Percentiles rank a stretch among this genome's conserved stretches.
These are phyloP conservation scores for Voacanga thouarsii DNA, from an alignment of 257 asterid species.

Conservation along the genomic window DNA sequence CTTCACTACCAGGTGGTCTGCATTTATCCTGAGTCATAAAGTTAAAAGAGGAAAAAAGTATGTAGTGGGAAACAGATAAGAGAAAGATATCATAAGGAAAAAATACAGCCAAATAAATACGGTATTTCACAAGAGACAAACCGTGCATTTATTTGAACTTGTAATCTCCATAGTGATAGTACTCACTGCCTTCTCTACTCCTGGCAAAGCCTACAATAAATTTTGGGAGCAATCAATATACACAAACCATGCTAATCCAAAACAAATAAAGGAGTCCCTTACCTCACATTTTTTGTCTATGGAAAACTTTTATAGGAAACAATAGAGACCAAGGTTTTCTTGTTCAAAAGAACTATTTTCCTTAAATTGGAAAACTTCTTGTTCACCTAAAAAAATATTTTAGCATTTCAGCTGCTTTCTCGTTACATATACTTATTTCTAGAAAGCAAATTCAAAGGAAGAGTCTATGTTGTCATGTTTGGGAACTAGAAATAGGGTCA, in stretches of 20 bases:
- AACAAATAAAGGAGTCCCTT: background rate
- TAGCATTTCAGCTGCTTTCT: background rate
- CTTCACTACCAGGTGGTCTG: slow-evolving; percentile 58
- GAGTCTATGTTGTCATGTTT: background rate
- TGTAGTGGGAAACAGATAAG: background rate
- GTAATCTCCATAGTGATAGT: slow-evolving; percentile 11
- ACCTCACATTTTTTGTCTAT: background rate
- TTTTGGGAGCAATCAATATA: slow-evolving; percentile 1
- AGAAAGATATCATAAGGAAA: background rate
- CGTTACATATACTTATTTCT: background rate
- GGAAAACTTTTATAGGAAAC: background rate
- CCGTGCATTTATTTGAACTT: slow-evolving; percentile 49
- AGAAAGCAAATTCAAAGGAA: background rate
- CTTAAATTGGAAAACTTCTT: background rate
- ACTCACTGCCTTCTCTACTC: slow-evolving; percentile 13
- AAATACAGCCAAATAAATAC: background rate
- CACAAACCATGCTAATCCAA: background rate
- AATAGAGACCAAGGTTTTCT: background rate
- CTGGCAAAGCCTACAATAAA: slow-evolving; percentile 27
- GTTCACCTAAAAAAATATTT: background rate
- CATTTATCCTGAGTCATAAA: slow-evolving; percentile 49
- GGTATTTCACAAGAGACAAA: slow-evolving; percentile 23
- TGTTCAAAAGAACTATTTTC: background rate
- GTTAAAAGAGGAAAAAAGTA: slow-evolving; percentile 1
- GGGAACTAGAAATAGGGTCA: background rate